phyloP scores from a whole-genome alignment of 1,139 yeast species.

The Nakaseomyces sp. region DNA sequence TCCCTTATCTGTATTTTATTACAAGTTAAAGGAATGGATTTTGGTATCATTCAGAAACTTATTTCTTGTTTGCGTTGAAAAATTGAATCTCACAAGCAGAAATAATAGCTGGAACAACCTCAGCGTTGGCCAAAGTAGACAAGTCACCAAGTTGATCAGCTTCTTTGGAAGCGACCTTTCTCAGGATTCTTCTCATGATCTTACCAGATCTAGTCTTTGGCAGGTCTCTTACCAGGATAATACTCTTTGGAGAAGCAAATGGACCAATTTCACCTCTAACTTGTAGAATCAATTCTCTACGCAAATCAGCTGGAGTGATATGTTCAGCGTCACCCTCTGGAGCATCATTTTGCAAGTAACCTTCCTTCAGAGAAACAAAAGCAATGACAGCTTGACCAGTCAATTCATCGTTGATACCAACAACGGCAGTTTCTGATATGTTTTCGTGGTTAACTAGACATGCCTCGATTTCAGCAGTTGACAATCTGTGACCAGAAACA shows the following conservation, averaged over 20 bases:
- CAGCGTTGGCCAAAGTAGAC: slow-evolving; percentile 83
- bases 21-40: too few relatives aligned
- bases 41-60: background rate
- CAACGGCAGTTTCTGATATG: slow-evolving; percentile 91
- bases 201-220: slow-evolving; percentile 98
- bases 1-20: too few relatives aligned
- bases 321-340: slow-evolving; percentile 37
- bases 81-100: slow-evolving; percentile 33
- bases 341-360: slow-evolving; percentile 34
- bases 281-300: slow-evolving; percentile 76
- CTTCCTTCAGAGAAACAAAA: slow-evolving; percentile 68
- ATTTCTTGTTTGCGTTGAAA: slow-evolving; percentile 12
- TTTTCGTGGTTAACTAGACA: slow-evolving; percentile 71
- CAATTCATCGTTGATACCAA: slow-evolving; percentile 87
- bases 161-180: slow-evolving; percentile 84
- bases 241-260: slow-evolving; percentile 94
- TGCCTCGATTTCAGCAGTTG: slow-evolving; percentile 96
- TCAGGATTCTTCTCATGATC: slow-evolving; percentile 95
- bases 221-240: slow-evolving; percentile 77
- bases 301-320: slow-evolving; percentile 42
- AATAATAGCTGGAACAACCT: slow-evolving; percentile 71
- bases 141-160: slow-evolving; percentile 91
- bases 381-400: slow-evolving; percentile 98
- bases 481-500: slow-evolving; percentile 93
- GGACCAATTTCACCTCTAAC: slow-evolving; percentile 96